Base-by-base conservation (phyloP, 495 filamentous ascomycete species). In the Parachaetomium inaequale region DNA sequence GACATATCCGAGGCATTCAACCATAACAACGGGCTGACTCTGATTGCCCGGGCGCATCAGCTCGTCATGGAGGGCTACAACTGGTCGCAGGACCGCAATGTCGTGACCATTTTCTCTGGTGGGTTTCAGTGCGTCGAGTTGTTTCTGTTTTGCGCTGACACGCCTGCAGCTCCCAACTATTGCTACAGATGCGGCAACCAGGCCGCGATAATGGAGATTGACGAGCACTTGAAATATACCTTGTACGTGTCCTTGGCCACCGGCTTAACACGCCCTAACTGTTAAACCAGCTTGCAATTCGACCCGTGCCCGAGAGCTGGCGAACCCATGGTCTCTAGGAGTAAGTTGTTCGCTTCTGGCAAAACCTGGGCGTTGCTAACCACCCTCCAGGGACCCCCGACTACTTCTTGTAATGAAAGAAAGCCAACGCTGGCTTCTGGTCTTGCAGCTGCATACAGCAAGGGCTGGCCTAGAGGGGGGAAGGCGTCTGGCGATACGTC, bases 1-100 rank as follows among this genome's bases (percentile, higher is more conserved):
- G 94, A 98, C 75, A 98, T 98, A 69, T 97, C 93, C 11, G 94
- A 98, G 79, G 94, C 94, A 4, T 98, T 98, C 82, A 98, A 98
- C 78, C 94, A 98, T 76, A 98, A 98, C 82, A 98, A 98, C 69
- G 94, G 94, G 55, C 81, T 98, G 79, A 98, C 94, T 62, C 82
- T 98, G 55, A 91, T 98, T 64, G 93, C 93, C 60, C 82, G 93
- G 68, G 93, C 93, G 25, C 93, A 97, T 81, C 93, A 97, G 78
- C 79, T 97, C 77, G 93, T 97, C 34, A 97, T 97, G 93, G 93
- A 97, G 70, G 93, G 93, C 56, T 97, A 96, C 76, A 97, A 96
- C 78, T 96, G 93, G 93, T 94, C 89, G 46, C 93, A 96, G 74
- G 93, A 96, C 72, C 79, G 93, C 53, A 97, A 96, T 69, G 93